Evolutionary conservation across 2,329 filamentous ascomycete species (phyloP), one percentile per base, ranked within the genome.

Genomic region (Alternaria sp.): DNA sequence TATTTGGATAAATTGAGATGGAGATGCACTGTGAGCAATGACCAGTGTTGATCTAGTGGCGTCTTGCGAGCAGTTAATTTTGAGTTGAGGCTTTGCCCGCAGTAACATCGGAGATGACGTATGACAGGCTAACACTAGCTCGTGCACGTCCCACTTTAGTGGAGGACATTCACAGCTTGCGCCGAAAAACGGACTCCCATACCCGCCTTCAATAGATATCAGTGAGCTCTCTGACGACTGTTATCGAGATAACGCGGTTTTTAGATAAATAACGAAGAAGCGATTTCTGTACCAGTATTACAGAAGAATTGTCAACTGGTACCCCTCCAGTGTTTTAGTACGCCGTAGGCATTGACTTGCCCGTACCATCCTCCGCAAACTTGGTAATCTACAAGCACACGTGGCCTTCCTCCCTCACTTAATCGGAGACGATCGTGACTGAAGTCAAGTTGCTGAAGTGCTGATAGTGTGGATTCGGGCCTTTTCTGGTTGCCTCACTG

Each of bases 1-100:
- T 59, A 24, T 41, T 22, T 44, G 20, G 36, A 48, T 71, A 63
- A 44, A 67, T 70, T 66, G 60, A 69, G 66, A 62, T 48, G 46
- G 44, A 47, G 49, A 54, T 53, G 54, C 34, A 62, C 44, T 54
- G 49, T 57, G 28, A 54, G 46, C 41, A 66, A 65, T 51, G 54
- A 62, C 56, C 30, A 49, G 44, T 47, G 46, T 57, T 30, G 34
- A 51, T 55, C 43, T 36, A 38, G 52, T 60, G 36, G 56, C 62
- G 61, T 57, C 46, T 53, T 57, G 28, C 43, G 47, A 59, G 54
- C 61, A 59, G 59, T 61, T 49, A 68, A 66, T 64, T 66, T 66
- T 66, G 56, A 63, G 51, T 51, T 61, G 52, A 55, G 57, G 57
- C 60, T 57, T 47, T 54, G 39, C 32, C 42, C 64, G 51, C 55